Evolutionary conservation across 1,139 yeast species (phyloP), one percentile per base, ranked within the genome.

Genomic region (Geotrichum macrosporum): DNA sequence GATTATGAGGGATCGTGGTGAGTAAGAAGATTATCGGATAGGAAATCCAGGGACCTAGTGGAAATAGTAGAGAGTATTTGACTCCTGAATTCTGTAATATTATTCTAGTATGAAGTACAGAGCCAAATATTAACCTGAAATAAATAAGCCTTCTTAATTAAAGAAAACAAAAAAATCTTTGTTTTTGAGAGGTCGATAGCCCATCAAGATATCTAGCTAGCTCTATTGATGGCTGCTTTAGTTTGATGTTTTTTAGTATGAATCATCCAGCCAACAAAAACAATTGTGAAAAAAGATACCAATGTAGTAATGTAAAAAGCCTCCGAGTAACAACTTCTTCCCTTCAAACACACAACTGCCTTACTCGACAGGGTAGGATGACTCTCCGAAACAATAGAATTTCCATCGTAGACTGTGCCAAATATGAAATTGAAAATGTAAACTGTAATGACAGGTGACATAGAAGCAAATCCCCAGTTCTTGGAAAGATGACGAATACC

Each of bases 401-500:
- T 57, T 27, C 57, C 33, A 50, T 66, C 70, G 45, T 60, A 66
- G 44, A 66, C 55, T 26, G 53, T 52, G 32, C 70, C 70, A 54
- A 66, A 66, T 42, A 66, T 48, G 24, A 57, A 44, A 32, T 65
- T 65, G 44, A 64, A 63, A 22, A 61, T 33, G 44, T 66, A 67
- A 20, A 68, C 57, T n/a, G 65, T 57, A n/a, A 61, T 50, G 20
- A 66, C 64, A 21, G 69, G 69, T 16, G 68, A 55, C 20, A 59
- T 51, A 29, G 64, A 58, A 5, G 80, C 69, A 39, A 81, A 63
- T 0, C 94, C 89, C 94, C 94, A 85, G 30, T 84, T 74, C 26
- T 86, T 81, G 43, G 87, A 80, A 61, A 83, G 84, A 21, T 79
- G 76, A 18, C 68, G 71, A 55, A 84, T 73, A 26, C 87, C 87